phyloP scores from a whole-genome alignment of 2,329 filamentous ascomycete genomes.

The Aspergillus ochraceus region DNA sequence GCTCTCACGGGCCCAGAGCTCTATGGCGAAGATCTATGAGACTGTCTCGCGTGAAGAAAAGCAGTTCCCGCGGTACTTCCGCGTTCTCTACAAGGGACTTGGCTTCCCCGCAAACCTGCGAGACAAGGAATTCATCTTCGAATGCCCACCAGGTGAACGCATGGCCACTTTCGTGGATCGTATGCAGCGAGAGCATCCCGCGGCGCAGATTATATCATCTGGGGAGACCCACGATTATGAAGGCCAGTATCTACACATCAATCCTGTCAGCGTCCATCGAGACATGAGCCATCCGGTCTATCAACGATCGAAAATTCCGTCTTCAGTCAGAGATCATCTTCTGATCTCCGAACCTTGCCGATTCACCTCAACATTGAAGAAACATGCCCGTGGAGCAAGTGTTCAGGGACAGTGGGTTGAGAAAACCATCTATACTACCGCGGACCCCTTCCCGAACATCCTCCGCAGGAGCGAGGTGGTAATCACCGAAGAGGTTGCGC shows the following conservation, averaged over 20 bases:
- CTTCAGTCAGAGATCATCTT: constrained; percentile 82
- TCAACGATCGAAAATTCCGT: constrained; percentile 80
- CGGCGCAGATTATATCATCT: constrained; percentile 74
- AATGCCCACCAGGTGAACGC: constrained; percentile 75
- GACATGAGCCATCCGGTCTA: constrained; percentile 81
- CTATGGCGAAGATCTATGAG: constrained; percentile 91
- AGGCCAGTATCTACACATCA: constrained; percentile 86
- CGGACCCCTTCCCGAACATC: constrained; percentile 87
- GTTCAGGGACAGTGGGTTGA: constrained; percentile 74
- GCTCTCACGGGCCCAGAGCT: constrained; percentile 81
- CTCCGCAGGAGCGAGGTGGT: constrained; percentile 84
- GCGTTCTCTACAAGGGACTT: constrained; percentile 83
- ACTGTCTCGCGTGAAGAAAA: constrained; percentile 79
- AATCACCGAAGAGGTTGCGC: constrained; percentile 61
- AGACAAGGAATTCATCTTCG: constrained; percentile 91
- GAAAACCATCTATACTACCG: constrained; percentile 80
- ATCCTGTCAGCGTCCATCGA: constrained; percentile 75
- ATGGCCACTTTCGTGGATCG: constrained; percentile 82
- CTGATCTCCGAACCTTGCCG: constrained; percentile 73
- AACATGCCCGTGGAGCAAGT: constrained; percentile 66
- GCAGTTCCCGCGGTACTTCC: constrained; percentile 81
- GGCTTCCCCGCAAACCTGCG: constrained; percentile 79
- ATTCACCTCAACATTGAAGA: constrained; percentile 75
- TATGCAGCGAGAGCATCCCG: constrained; percentile 86
- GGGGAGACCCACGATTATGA: constrained; percentile 77